A percentile compares a stretch with the other conserved stretches of the same genome.
Conservation (phyloP, 768 basidiomycete genomes). For the Suillus lakei region DNA sequence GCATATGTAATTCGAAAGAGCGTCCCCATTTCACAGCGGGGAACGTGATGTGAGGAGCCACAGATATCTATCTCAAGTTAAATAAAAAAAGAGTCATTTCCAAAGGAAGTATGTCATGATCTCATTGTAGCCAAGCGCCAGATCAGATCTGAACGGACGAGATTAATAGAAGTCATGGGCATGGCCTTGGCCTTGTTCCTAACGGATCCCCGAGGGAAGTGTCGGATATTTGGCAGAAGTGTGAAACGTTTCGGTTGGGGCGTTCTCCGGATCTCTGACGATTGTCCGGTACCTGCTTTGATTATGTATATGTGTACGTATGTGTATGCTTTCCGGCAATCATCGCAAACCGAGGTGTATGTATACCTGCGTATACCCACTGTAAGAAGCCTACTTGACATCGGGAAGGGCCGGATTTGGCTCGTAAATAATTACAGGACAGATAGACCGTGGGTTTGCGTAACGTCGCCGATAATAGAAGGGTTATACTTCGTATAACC, state of each 20-base stretch:
- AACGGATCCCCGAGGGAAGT: constrained; percentile 11
- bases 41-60: neutral
- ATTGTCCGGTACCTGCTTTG: constrained; percentile 1
- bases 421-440: constrained; percentile 4
- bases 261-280: constrained; percentile 4
- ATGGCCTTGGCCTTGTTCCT: constrained; percentile 5
- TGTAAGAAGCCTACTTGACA: constrained; percentile 1
- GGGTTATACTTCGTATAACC: neutral
- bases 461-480: neutral
- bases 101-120: neutral
- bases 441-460: constrained; percentile 6
- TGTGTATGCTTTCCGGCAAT: constrained; percentile 1
- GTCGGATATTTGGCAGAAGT: constrained; percentile 7
- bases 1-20: neutral
- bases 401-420: neutral
- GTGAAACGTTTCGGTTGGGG: constrained; percentile 1
- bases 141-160: constrained; percentile 6
- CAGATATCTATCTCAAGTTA: neutral
- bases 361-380: neutral
- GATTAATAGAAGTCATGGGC: constrained; percentile 6
- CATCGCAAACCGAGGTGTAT: neutral
- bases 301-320: constrained; percentile 5
- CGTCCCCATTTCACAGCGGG: constrained; percentile 6
- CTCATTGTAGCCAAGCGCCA: neutral
- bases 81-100: constrained; percentile 1